Conservation (phyloP, 2,329 filamentous ascomycete genomes). For the Sporothrix pallida region DNA sequence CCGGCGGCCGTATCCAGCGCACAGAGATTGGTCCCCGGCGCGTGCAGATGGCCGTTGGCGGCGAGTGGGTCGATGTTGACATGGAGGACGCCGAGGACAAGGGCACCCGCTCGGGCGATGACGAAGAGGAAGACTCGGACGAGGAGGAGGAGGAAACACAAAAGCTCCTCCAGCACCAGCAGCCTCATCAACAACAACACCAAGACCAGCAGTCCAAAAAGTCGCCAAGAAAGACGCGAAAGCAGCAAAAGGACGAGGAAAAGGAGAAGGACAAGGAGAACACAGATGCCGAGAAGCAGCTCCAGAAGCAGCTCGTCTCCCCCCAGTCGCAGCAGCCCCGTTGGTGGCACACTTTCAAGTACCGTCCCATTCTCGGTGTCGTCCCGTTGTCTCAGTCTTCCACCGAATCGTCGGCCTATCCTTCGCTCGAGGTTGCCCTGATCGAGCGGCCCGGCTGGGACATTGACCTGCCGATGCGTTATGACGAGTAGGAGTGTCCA, state of each 20-base stretch:
- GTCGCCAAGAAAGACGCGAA: conserved; percentile 23
- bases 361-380: conserved; percentile 85
- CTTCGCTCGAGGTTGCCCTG: conserved; percentile 76
- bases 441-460: conserved; percentile 88
- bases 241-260: conserved; percentile 2
- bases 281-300: conserved; percentile 17
- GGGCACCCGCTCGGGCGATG: conserved; percentile 44
- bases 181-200: background rate
- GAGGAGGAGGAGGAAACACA: conserved; percentile 24
- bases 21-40: conserved; percentile 54
- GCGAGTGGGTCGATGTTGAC: conserved; percentile 48
- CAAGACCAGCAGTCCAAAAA: background rate
- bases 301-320: conserved; percentile 19
- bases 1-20: conserved; percentile 58
- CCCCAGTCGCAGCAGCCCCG: conserved; percentile 42
- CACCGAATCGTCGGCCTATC: conserved; percentile 29
- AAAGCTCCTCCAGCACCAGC: background rate
- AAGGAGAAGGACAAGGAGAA: conserved; percentile 33
- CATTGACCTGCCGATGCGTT: conserved; percentile 75
- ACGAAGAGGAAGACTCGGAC: conserved; percentile 40
- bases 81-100: conserved; percentile 48
- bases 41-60: conserved; percentile 49
- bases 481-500: conserved; percentile 43
- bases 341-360: conserved; percentile 89
- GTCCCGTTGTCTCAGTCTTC: conserved; percentile 49